Base-by-base conservation (phyloP, 2,329 filamentous ascomycete species). In the Pseudonectria foliicola region DNA sequence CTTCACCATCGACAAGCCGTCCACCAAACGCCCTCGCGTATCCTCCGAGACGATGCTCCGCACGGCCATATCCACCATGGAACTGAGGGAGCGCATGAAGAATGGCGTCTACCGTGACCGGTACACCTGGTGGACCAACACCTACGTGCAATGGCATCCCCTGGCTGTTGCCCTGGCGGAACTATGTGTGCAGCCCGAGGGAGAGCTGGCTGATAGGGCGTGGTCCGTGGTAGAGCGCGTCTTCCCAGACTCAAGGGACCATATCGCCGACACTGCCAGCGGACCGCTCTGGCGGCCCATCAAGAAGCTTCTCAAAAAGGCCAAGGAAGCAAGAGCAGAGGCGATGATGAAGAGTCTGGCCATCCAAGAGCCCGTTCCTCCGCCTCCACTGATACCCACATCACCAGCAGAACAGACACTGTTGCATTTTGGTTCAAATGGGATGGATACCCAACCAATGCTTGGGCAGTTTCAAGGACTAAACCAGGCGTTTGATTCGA, bases 121-220 rank as follows among this genome's bases (percentile, higher is more conserved):
- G 3, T 72, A 64, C 52, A 49, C 52, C 13, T 74, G 71, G 67
- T 69, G 70, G 61, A 58, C 62, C n/a, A 50, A 61, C 11, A 66
- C 59, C 1, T 75, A 71, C 50, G 65, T 72, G 11, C 71, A 72
- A 38, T 75, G 72, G 72, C 71, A 75, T 43, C 64, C 70, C 7
- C 54, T 75, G 1, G 69, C 71, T 2, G 69, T 75, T 6, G 63
- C 67, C 2, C 53, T 75, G 11, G 70, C 70, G 1, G 70, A 73
- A 41, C 58, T 75, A 14, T 75, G 70, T 46, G 55, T 61, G 3
- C 66, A 68, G 43, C 64, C 67, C 3, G 54, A 59, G 25, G 68
- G 67, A 6, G 59, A 61, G 13, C 51, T 68, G 21, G 69, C 65
- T 12, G 62, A 68, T 5, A 59, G 65, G 33, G 70, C 72, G 1